Evolutionary conservation across 2,329 filamentous ascomycete species (phyloP), one percentile per base, ranked within the genome.

Genomic region (Davidsoniella virescens): DNA sequence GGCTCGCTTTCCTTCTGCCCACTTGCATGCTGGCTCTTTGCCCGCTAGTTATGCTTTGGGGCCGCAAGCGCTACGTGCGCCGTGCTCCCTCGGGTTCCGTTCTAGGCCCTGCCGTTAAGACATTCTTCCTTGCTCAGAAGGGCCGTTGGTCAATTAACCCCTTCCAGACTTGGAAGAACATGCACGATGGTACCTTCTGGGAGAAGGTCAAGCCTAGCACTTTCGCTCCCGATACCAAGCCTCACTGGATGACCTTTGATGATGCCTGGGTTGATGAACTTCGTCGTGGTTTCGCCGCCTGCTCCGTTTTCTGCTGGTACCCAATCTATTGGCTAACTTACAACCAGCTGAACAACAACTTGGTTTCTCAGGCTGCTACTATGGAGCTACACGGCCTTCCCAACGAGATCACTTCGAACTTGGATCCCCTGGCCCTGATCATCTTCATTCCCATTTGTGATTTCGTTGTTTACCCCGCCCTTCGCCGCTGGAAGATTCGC

Each of bases 201-300:
- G 74, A 84, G 37, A 66, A 66, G 7, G 77, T 80, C 53, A 85
- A 84, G 68, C 83, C 82, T 1, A 82, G 75, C 56, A 65, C 66
- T n/a, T 72, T 83, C 38, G 67, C 69, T 18, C 66, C 70, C 40
- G 65, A 64, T 17, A 64, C 65, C 45, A 76, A 75, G 37, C 82
- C 78, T 0, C 56, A 57, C 1, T 87, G 81, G 80, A 87, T 87
- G 80, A 82, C 74, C 2, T 87, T 86, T 57, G 82, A 87, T 55
- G 84, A 88, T 56, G 75, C 74, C 17, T 88, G 82, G 82, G 82
- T 88, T 37, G 82, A 85, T 59, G 81, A 87, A 60, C 72, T 87
- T 25, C 70, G 70, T 41, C 78, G 83, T 64, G 82, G 82, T 7
- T 70, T 84, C 55, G 68, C 71, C 50, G 80, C 80, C 14, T 84